Base-by-base conservation (phyloP, 1,139 yeast genomes). In the Lipomyces yarrowii region DNA sequence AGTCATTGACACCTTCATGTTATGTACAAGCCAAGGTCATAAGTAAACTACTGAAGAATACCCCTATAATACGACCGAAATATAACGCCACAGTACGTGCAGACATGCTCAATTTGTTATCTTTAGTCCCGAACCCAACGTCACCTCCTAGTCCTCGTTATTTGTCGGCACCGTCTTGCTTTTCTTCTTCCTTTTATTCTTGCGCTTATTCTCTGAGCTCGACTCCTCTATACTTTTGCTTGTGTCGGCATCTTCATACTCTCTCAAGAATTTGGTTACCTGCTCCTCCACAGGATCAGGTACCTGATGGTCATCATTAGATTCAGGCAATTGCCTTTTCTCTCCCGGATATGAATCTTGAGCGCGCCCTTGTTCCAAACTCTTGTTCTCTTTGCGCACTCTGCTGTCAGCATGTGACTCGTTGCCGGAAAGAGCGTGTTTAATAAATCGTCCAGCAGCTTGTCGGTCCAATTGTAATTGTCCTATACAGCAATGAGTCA, bases 361-460 rank as follows among this genome's bases (percentile, higher is more conserved):
- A n/a, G 26, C 3, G 13, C 30, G 13, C 15, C 8, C 21, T 33
- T 15, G 32, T 46, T 26, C 53, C 37, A 6, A 53, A 8, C 46
- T 15, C 18, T 52, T 56, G 35, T 10, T 21, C 30, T 21, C 21
- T 57, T 64, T 63, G 26, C 59, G 37, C 2, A 32, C 57, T 54
- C 67, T 48, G 23, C 56, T 58, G 32, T 51, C 63, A 56, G 61
- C 68, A 30, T 55, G 37, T 8, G 54, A 54, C 7, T 66, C 68
- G 42, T 65, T 68, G 15, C 60, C 80, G 69, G 32, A 84, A 65
- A 86, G 78, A 3, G 86, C 83, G 56, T 80, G 78, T 63, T 80
- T 80, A 35, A 86, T 79, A 65, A 81, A 81, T 52, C 82, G 76
- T 67, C 79, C 80, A 1, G 87, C 82, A 3, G 77, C 78, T 46